A percentile compares a stretch with the other conserved stretches of the same genome.
Evolutionary conservation across 148 eudicot species (phyloP).

Genomic region (Spergularia bocconei): DNA sequence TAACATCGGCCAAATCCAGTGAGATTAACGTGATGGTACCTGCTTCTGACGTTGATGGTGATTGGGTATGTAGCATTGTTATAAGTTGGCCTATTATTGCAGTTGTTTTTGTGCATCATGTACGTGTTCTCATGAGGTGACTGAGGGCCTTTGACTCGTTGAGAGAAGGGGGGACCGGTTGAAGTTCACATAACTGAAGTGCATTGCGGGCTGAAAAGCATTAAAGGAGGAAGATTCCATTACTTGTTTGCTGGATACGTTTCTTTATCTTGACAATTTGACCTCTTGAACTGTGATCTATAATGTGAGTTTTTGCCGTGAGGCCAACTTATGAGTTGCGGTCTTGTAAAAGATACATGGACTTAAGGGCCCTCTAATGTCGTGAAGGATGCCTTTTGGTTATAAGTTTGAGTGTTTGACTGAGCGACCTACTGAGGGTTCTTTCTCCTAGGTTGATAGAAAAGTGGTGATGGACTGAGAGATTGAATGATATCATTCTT

Average conservation of each 20-base stretch:
- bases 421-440: not conserved
- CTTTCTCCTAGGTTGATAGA: conserved; percentile 1
- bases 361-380: too few species aligned
- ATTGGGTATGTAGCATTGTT: conserved; percentile 66
- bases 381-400: too few species aligned
- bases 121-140: not conserved
- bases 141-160: not conserved
- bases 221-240: too few species aligned
- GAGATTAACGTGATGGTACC: conserved; percentile 91
- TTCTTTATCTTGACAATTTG: too few species aligned
- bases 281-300: too few species aligned
- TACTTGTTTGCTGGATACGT: too few species aligned
- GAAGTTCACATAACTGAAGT: not conserved
- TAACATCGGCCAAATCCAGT: conserved; percentile 95
- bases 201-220: not conserved
- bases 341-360: too few species aligned
- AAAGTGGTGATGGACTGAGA: not conserved
- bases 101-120: not conserved
- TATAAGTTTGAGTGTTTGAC: too few species aligned
- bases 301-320: too few species aligned
- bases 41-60: conserved; percentile 64
- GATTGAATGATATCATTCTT: not conserved
- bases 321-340: too few species aligned
- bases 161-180: not conserved
- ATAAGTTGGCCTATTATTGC: not conserved